Conservation (phyloP, 2,329 filamentous ascomycete genomes). For the Proliferodiscus dingleyae region DNA sequence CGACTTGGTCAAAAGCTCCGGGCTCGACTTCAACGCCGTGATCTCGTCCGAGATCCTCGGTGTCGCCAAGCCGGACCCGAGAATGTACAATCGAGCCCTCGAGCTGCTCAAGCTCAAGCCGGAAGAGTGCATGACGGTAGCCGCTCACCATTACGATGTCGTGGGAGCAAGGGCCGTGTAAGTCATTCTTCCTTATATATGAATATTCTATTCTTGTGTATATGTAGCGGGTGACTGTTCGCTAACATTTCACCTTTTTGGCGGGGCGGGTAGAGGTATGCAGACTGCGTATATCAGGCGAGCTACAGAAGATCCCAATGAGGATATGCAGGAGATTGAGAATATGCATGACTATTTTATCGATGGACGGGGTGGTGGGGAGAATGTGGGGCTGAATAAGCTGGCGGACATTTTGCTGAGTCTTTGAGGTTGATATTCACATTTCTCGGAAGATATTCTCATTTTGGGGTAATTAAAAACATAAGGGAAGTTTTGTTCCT, state of each 20-base stretch:
- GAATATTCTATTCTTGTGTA: neutral
- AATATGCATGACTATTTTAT: conserved; percentile 35
- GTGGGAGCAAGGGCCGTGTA: conserved; percentile 39
- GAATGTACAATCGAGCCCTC: conserved; percentile 42
- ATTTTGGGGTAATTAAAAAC: no score
- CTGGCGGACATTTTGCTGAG: neutral
- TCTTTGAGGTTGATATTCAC: neutral
- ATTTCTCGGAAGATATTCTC: no score
- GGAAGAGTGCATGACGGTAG: conserved; percentile 47
- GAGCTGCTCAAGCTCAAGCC: conserved; percentile 39
- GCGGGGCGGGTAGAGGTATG: conserved; percentile 38
- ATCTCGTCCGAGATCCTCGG: conserved; percentile 49
- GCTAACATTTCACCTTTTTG: no score
- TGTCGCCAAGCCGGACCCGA: conserved; percentile 43
- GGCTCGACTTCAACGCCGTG: conserved; percentile 45
- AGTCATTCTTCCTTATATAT: neutral
- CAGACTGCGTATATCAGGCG: conserved; percentile 47
- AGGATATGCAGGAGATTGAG: conserved; percentile 39
- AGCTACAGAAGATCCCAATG: conserved; percentile 48
- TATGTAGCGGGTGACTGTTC: neutral
- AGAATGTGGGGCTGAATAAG: neutral
- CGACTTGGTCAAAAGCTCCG: conserved; percentile 44
- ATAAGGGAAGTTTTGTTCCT: no score
- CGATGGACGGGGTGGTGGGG: conserved; percentile 3
- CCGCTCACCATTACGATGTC: conserved; percentile 51